phyloP scores from a whole-genome alignment of 176 grass and related monocot species.

The Aegilops speltoides region DNA sequence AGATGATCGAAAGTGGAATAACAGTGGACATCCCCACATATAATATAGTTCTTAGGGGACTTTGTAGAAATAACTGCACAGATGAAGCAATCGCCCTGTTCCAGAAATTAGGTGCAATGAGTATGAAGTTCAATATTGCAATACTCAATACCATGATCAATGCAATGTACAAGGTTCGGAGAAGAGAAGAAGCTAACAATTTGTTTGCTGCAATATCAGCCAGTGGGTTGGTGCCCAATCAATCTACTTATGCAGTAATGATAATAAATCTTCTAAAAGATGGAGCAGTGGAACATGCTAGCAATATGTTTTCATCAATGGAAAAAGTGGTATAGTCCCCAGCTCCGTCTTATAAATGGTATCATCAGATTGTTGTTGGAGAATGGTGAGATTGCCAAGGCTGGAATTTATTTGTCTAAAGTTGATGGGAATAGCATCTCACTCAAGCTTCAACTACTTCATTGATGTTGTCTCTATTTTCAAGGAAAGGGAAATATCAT shows the following conservation, averaged over 20 bases:
- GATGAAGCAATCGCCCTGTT: background rate
- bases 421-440: background rate
- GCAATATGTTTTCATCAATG: background rate
- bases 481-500: background rate
- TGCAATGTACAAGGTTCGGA: background rate
- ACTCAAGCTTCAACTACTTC: background rate
- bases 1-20: background rate
- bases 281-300: background rate
- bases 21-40: background rate
- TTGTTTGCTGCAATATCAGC: background rate
- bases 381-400: background rate
- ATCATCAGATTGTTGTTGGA: background rate
- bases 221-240: background rate
- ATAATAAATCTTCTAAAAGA: background rate
- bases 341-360: background rate
- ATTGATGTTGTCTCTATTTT: background rate
- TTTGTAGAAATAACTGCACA: background rate
- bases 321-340: background rate
- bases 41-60: background rate
- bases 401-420: background rate
- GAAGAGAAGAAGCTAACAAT: background rate
- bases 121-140: background rate
- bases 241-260: background rate
- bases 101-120: constrained; percentile 7
- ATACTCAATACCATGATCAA: background rate